Evolutionary conservation across 257 asterid species (phyloP).

Genomic region (Haberlea rhodopensis): DNA sequence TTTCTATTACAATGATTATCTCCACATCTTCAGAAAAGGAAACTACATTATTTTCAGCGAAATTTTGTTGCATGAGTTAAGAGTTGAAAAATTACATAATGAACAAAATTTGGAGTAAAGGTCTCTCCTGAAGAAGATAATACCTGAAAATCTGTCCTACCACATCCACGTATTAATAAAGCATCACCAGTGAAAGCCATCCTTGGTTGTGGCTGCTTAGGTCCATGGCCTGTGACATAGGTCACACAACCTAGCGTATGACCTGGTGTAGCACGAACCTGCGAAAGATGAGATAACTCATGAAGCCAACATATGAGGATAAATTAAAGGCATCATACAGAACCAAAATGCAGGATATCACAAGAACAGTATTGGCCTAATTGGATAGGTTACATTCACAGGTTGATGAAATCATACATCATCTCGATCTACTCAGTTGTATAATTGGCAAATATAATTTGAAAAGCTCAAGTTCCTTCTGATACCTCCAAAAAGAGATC

Average conservation of each 20-base stretch:
- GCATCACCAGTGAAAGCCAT: constrained; percentile 98
- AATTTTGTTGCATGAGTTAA: neutral
- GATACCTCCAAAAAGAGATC: constrained; percentile 89
- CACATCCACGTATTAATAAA: constrained; percentile 90
- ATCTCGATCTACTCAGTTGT: neutral
- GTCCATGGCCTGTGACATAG: constrained; percentile 83
- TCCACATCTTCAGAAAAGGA: neutral
- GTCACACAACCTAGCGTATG: constrained; percentile 92
- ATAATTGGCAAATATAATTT: neutral
- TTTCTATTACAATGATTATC: neutral
- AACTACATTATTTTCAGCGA: neutral
- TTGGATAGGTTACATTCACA: too few relatives aligned
- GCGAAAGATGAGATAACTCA: constrained; percentile 20
- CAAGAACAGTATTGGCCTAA: neutral
- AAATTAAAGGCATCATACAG: constrained; percentile 15
- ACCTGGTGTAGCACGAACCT: constrained; percentile 99
- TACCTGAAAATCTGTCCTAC: constrained; percentile 99
- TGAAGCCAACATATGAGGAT: constrained; percentile 8
- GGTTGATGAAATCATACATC: too few relatives aligned
- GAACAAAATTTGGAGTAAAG: neutral
- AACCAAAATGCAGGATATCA: neutral
- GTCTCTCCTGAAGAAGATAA: constrained; percentile 7
- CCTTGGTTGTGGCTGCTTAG: constrained; percentile 79
- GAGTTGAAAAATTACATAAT: neutral
- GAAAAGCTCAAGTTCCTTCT: neutral